Evolutionary conservation across 345 rosid species (phyloP), one percentile per base, ranked within the genome.

Genomic region (Populus alba): DNA sequence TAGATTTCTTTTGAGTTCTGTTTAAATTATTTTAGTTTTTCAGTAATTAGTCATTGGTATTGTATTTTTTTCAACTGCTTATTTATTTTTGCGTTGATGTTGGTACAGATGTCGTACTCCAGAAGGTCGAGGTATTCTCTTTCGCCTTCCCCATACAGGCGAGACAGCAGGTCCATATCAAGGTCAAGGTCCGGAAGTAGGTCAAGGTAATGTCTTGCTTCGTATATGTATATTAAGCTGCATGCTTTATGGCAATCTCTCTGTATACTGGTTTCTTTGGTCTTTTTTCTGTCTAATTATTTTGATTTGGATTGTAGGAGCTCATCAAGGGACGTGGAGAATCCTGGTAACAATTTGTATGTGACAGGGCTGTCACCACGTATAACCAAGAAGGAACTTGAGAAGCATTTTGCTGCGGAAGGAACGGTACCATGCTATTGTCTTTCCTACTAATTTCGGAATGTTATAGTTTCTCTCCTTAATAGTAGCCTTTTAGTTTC

Each of bases 301-400:
- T n/a, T 76, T 81, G 33, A 25, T 22, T 63, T 82, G 31, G 67
- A n/a, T 78, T 51, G 70, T 77, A 88, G 92, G 89, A 93, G 97
- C 74, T 72, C 70, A 27, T 90, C 89, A 1, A 70, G 77, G 8
- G 97, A 91, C 38, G 91, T 88, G 39, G 99, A 89, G 74, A 96
- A 96, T 80, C 97, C 97, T 61, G 98, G 98, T 38, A 93, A 96
- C 86, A 91, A 92, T 84, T 82, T 96, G 83, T 96, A 96, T 77
- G 99, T 96, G 75, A 94, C 99, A 0, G 99, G 99, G 15, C 79
- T 96, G 87, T 96, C 97, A 2, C 92, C 88, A 12, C 85, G 93
- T 15, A 87, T 91, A 53, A 90, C 97, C 0, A 90, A 90, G 86
- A 87, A 88, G 70, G 98, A 95, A 74, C 84, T 95, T 12, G 95